These are phyloP conservation scores for Myxozyma melibiosi DNA, from an alignment of 805 yeast species.

Conservation along the genomic window DNA sequence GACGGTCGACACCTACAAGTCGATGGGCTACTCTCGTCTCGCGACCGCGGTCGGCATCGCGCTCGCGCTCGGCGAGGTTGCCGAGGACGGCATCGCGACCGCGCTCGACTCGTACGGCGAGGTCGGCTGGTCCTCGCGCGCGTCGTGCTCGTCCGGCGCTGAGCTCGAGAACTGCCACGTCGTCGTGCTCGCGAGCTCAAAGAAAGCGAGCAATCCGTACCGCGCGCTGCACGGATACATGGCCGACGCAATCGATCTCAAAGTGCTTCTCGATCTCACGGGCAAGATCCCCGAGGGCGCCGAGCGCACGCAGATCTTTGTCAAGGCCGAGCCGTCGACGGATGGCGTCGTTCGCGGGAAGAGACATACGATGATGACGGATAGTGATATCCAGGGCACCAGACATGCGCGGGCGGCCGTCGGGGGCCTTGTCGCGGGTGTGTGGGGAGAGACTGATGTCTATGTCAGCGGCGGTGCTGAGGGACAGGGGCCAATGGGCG, in stretches of 20 bases:
- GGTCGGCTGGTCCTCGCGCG: constrained; percentile 32
- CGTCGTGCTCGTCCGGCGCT: constrained; percentile 34
- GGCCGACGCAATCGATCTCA: constrained; percentile 33
- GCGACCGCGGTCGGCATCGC: constrained; percentile 33
- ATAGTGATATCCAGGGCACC: constrained; percentile 32
- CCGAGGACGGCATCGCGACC: constrained; percentile 18
- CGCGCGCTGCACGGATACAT: constrained; percentile 33
- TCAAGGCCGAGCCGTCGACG: constrained; percentile 33
- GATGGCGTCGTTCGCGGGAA: constrained; percentile 32
- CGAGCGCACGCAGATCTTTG: constrained; percentile 30
- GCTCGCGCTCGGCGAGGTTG: constrained; percentile 30
- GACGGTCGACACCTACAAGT: constrained; percentile 33
- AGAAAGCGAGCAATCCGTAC: constrained; percentile 30
- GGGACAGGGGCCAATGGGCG: constrained; percentile 35
- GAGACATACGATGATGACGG: constrained; percentile 35
- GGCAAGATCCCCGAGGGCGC: constrained; percentile 26
- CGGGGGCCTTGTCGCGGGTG: constrained; percentile 32
- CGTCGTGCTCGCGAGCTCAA: constrained; percentile 27
- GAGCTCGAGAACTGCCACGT: constrained; percentile 33
- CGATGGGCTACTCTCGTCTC: constrained; percentile 34
- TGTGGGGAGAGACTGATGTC: constrained; percentile 32
- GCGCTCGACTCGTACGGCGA: constrained; percentile 31
- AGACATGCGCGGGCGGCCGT: constrained; percentile 35
- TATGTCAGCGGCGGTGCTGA: constrained; percentile 33
- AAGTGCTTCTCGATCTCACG: constrained; percentile 22